Evolutionary conservation across 208 protist genomes (phyloP).

Genomic region (Leishmania amazonensis): DNA sequence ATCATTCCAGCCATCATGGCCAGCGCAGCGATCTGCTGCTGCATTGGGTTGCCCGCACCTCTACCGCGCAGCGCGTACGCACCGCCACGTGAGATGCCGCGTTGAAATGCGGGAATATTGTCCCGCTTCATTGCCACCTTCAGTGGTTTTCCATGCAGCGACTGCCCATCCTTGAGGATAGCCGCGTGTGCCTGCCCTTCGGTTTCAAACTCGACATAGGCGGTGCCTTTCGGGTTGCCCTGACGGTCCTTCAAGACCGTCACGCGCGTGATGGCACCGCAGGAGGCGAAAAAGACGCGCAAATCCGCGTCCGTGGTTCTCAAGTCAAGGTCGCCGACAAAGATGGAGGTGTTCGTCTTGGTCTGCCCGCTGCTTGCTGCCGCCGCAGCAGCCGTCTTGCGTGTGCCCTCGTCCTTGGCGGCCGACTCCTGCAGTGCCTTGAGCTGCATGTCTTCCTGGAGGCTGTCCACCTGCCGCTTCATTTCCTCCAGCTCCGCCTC

Average conservation of each 20-base stretch:
- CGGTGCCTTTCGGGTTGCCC: conserved; percentile 91
- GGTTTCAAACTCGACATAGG: conserved; percentile 94
- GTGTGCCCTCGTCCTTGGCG: conserved; percentile 83
- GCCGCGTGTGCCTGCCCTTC: conserved; percentile 83
- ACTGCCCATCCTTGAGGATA: conserved; percentile 85
- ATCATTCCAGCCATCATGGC: conserved; percentile 89
- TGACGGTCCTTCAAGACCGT: conserved; percentile 93
- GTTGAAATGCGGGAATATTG: conserved; percentile 84
- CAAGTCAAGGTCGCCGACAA: conserved; percentile 92
- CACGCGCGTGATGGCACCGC: conserved; percentile 89
- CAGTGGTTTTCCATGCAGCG: conserved; percentile 83
- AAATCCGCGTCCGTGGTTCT: conserved; percentile 90
- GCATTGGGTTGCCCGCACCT: conserved; percentile 34
- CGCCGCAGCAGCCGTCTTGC: conserved; percentile 52
- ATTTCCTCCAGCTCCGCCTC: conserved; percentile 84
- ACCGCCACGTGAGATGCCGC: conserved; percentile 42
- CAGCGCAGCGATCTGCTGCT: conserved; percentile 74
- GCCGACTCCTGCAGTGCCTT: conserved; percentile 78
- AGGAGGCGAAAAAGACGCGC: conserved; percentile 89
- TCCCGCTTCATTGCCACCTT: conserved; percentile 87
- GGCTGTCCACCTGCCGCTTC: conserved; percentile 76
- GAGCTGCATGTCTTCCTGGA: conserved; percentile 87
- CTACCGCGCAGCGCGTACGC: conserved; percentile 31
- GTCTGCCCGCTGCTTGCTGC: conserved; percentile 13
- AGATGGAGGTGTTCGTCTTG: conserved; percentile 87